A percentile compares a stretch with the other conserved stretches of the same genome.
These are phyloP conservation scores for Musa balbisiana DNA, from an alignment of 202 grass and related monocot genomes.

Conservation along the genomic window DNA sequence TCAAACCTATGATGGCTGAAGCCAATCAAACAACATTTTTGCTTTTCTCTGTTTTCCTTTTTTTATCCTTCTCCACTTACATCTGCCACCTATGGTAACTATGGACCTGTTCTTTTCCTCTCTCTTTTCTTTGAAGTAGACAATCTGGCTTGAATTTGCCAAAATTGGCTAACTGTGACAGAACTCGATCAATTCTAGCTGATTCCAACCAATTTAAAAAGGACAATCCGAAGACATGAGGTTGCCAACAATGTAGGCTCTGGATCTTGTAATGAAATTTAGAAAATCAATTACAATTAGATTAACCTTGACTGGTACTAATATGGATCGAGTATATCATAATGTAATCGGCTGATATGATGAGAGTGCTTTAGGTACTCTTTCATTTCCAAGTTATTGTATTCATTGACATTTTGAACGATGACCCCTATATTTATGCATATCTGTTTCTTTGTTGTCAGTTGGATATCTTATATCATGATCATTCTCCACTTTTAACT, in stretches of 20 bases:
- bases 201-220: too few species aligned
- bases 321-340: neutral
- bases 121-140: neutral
- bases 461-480: slow-evolving; percentile 13
- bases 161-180: neutral
- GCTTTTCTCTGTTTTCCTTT: too few species aligned
- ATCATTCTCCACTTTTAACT: neutral
- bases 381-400: neutral
- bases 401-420: too few species aligned
- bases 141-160: neutral
- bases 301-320: neutral
- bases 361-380: neutral
- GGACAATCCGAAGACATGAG: too few species aligned
- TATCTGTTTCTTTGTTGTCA: neutral
- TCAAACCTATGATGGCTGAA: too few species aligned
- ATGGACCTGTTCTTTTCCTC: neutral
- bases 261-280: neutral
- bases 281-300: neutral
- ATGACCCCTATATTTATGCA: too few species aligned
- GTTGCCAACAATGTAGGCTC: too few species aligned
- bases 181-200: too few species aligned
- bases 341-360: too few species aligned
- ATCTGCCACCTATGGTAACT: too few species aligned
- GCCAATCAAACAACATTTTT: too few species aligned
- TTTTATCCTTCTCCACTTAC: too few species aligned